Percentiles rank a stretch among this genome's conserved stretches.
Evolutionary conservation across 1,284 basidiomycete species (phyloP).

Genomic region (Trametes pubescens): DNA sequence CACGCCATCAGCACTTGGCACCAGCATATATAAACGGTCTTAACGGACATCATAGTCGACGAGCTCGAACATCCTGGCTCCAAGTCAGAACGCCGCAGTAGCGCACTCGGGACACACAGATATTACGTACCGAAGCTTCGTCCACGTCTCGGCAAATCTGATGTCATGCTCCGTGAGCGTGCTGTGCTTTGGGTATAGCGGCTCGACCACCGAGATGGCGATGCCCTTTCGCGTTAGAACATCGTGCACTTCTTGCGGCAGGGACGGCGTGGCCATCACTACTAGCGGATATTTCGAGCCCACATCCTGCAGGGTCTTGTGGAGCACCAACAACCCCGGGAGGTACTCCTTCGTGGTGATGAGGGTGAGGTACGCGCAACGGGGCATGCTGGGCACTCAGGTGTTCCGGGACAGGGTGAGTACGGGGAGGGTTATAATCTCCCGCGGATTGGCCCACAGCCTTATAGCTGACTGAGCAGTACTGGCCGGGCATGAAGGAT

Average conservation of each 20-base stretch:
- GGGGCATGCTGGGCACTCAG: conserved; percentile 40
- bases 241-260: conserved; percentile 62
- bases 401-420: not conserved
- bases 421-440: not conserved
- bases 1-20: conserved; percentile 6
- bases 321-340: conserved; percentile 77
- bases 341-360: conserved; percentile 77
- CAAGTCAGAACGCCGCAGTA: not conserved
- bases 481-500: not conserved
- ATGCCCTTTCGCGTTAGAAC: conserved; percentile 67
- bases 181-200: conserved; percentile 63
- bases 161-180: conserved; percentile 59
- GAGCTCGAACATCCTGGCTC: conserved; percentile 75
- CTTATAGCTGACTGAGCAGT: conserved; percentile 20
- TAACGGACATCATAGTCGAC: conserved; percentile 74
- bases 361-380: conserved; percentile 65
- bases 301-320: conserved; percentile 69
- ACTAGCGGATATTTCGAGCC: conserved; percentile 81
- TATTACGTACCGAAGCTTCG: conserved; percentile 76
- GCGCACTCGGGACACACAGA: not conserved
- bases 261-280: conserved; percentile 77
- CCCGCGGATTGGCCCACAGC: not conserved
- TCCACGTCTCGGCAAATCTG: conserved; percentile 90
- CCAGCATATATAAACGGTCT: not conserved
- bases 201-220: conserved; percentile 63